Conservation (phyloP, 1,139 yeast genomes). For the Arxiozyma telluris region DNA sequence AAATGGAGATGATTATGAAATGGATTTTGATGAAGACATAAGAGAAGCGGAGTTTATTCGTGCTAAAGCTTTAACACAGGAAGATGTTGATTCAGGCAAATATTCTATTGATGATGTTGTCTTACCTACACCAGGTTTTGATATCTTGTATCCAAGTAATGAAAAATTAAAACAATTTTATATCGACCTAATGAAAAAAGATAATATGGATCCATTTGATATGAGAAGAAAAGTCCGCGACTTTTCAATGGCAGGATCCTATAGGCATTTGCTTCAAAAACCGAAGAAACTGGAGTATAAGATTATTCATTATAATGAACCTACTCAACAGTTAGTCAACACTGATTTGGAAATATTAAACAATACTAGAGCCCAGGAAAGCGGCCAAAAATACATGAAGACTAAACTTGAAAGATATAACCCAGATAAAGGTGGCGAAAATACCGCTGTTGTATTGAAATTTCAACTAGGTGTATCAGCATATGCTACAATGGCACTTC, state of each 20-base stretch:
- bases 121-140: constrained; percentile 91
- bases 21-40: constrained; percentile 58
- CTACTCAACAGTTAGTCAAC: constrained; percentile 61
- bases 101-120: constrained; percentile 76
- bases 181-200: constrained; percentile 64
- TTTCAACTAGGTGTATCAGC: constrained; percentile 79
- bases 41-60: constrained; percentile 45
- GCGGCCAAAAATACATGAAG: constrained; percentile 28
- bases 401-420: constrained; percentile 30
- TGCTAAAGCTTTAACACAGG: constrained; percentile 64
- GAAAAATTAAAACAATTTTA: constrained; percentile 53
- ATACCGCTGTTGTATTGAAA: constrained; percentile 63
- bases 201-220: constrained; percentile 71
- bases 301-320: constrained; percentile 51
- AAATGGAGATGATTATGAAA: constrained; percentile 29
- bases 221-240: constrained; percentile 84
- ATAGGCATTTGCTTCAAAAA: constrained; percentile 63
- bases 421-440: constrained; percentile 41
- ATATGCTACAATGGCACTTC: constrained; percentile 95
- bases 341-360: constrained; percentile 72
- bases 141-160: constrained; percentile 71
- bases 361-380: constrained; percentile 33
- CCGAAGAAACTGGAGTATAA: constrained; percentile 60
- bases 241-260: constrained; percentile 86
- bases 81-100: constrained; percentile 53